Base-by-base conservation (phyloP, 2,329 filamentous ascomycete genomes). In the Periconia macrospinosa region DNA sequence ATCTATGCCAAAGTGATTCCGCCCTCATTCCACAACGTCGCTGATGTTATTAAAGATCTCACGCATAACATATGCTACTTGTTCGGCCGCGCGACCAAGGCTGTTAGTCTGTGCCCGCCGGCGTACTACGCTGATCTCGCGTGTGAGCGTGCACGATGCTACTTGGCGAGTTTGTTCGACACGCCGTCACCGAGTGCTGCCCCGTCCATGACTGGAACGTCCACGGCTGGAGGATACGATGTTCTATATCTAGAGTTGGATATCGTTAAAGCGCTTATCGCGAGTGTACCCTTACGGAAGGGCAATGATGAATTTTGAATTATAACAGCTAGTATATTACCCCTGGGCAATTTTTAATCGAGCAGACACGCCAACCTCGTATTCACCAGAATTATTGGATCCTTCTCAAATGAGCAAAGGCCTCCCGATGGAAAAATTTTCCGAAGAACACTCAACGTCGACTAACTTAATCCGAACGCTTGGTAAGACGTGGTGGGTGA, bases 121-220 rank as follows among this genome's bases (percentile, higher is more conserved):
- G 91, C 91, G 0, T 95, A 95, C 77, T 96, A 95, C 66, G 91
- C 92, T 0, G 91, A 96, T 70, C 79, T 95, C 37, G 83, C 92
- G 1, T 94, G 90, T 68, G 89, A 90, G 57, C 82, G 91, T 2
- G 87, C 88, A 0, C 79, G 91, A 1, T 81, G 82, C 33, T 92
- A 94, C 66, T 78, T 92, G 47, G 41, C 52, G 0, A 57, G 41
- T 10, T 41, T 62, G 11, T 65, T 58, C 42, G 62, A 65, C n/a
- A 5, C 23, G 23, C 56, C 56, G 37, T 56, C 60, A 10, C 41
- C 53, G 10, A 62, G 61, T 50, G 55, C 60, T 9, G 56, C 47
- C 1, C 47, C 45, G 14, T 61, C 58, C 10, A 6, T 55, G 42
- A 44, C 52, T 42, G 59, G 51, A 2, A 2, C 60, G 62, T 49